phyloP scores from a whole-genome alignment of 1,284 basidiomycete genomes.

The Pascua sp. region DNA sequence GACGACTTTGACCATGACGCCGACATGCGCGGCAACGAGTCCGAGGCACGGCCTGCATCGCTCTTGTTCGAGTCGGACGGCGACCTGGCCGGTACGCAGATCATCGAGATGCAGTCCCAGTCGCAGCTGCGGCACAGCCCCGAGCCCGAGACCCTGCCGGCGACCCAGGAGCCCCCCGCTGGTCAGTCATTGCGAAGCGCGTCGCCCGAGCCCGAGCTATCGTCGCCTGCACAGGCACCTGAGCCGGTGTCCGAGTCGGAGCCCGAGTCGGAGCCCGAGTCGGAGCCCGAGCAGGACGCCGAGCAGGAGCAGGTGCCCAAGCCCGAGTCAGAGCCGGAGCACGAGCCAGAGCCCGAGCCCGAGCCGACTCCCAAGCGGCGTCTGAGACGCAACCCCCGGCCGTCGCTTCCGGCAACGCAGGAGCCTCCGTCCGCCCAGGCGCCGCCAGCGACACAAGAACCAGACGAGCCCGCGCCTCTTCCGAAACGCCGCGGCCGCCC shows the following conservation, averaged over 20 bases:
- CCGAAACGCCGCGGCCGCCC: background rate
- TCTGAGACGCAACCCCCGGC: too few species aligned
- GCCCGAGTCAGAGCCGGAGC: background rate
- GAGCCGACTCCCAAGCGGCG: background rate
- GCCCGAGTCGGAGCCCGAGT: background rate
- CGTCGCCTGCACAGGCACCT: too few species aligned
- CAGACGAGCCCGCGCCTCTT: background rate
- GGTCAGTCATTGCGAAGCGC: too few species aligned
- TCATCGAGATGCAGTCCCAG: background rate
- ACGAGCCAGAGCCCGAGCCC: background rate
- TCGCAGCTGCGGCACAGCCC: too few species aligned
- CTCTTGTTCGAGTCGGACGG: background rate
- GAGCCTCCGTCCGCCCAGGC: too few species aligned
- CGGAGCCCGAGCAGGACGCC: background rate
- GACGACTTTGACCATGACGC: conserved; percentile 10
- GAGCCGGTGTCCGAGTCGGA: too few species aligned
- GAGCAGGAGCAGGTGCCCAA: background rate
- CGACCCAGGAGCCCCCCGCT: background rate
- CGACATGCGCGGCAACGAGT: background rate
- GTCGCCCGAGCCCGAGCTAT: too few species aligned
- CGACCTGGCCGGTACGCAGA: conserved; percentile 8
- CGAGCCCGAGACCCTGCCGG: background rate
- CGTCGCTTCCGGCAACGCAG: too few species aligned
- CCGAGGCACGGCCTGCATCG: background rate
- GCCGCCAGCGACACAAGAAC: background rate